phyloP scores from a whole-genome alignment of 108 stramenopile species.

The Pseudonitzschia delicatissima region DNA sequence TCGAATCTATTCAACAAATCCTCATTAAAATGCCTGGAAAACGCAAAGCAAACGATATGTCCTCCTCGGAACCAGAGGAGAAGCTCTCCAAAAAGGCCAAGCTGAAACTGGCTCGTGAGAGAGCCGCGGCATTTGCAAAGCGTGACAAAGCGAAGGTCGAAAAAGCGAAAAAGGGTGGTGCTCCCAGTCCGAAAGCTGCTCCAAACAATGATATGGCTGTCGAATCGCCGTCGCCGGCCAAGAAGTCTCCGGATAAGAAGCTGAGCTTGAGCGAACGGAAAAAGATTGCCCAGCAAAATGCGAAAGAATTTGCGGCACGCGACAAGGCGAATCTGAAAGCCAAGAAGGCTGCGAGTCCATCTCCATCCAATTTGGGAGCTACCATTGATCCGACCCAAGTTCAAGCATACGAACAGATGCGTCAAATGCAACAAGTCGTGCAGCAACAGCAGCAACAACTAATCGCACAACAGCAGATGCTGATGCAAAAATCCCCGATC shows the following conservation, averaged over 20 bases:
- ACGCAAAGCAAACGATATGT: not conserved
- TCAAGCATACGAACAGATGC: no score
- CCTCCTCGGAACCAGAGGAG: not conserved
- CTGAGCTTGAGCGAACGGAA: not conserved
- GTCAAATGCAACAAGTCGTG: not conserved
- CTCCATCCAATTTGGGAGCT: no score
- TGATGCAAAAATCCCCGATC: not conserved
- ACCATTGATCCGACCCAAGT: no score
- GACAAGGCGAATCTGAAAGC: not conserved
- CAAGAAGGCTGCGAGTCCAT: not conserved
- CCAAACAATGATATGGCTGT: no score
- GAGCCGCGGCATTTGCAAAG: not conserved
- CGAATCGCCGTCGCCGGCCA: not conserved
- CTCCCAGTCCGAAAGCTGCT: not conserved
- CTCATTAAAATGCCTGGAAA: slow-evolving; percentile 2
- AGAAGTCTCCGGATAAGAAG: not conserved
- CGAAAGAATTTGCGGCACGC: not conserved
- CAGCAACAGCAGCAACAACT: not conserved
- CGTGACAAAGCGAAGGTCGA: not conserved
- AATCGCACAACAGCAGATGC: not conserved
- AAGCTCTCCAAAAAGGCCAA: not conserved
- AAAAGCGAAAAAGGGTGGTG: not conserved
- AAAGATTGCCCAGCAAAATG: not conserved
- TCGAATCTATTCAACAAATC: not conserved
- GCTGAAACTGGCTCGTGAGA: not conserved